A percentile compares a stretch with the other conserved stretches of the same genome.
Evolutionary conservation across 2,329 filamentous ascomycete species (phyloP).

Genomic region (Didymella pomorum): DNA sequence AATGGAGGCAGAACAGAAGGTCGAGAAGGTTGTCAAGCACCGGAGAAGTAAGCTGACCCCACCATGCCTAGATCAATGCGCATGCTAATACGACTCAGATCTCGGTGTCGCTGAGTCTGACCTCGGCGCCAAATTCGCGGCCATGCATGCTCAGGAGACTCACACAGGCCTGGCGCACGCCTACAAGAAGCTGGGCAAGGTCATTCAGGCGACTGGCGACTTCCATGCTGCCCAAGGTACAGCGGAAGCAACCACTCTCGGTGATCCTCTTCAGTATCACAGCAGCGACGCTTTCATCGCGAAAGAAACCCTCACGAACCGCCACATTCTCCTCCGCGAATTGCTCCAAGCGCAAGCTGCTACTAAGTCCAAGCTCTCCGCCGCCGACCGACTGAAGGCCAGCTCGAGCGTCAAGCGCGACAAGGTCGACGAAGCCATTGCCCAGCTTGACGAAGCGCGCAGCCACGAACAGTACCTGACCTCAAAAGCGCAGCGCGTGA

Average conservation of each 20-base stretch:
- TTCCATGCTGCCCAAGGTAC: constrained; percentile 97
- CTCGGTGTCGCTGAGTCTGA: constrained; percentile 92
- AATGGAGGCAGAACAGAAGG: constrained; percentile 97
- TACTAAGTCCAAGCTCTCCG: constrained; percentile 81
- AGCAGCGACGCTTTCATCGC: constrained; percentile 96
- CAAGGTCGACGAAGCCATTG: constrained; percentile 98
- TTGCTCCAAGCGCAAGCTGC: constrained; percentile 88
- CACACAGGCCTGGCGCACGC: constrained; percentile 88
- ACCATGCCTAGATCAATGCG: not conserved
- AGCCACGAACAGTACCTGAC: constrained; percentile 81
- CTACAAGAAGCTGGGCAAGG: constrained; percentile 92
- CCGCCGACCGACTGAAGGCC: constrained; percentile 87
- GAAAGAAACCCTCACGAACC: constrained; percentile 96
- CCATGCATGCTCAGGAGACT: constrained; percentile 88
- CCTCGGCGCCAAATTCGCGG: constrained; percentile 86
- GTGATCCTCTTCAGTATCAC: constrained; percentile 93
- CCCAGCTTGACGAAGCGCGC: constrained; percentile 84
- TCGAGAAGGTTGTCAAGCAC: constrained; percentile 92
- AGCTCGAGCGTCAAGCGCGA: constrained; percentile 87
- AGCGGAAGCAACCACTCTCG: constrained; percentile 91
- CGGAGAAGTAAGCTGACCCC: constrained; percentile 72
- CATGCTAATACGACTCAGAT: constrained; percentile 62
- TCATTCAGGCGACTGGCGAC: constrained; percentile 92
- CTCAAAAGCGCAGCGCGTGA: constrained; percentile 88
- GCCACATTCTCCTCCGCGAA: constrained; percentile 94